These are phyloP conservation scores for Huntiella omanensis DNA, from an alignment of 2,329 filamentous ascomycete genomes.

Conservation along the genomic window DNA sequence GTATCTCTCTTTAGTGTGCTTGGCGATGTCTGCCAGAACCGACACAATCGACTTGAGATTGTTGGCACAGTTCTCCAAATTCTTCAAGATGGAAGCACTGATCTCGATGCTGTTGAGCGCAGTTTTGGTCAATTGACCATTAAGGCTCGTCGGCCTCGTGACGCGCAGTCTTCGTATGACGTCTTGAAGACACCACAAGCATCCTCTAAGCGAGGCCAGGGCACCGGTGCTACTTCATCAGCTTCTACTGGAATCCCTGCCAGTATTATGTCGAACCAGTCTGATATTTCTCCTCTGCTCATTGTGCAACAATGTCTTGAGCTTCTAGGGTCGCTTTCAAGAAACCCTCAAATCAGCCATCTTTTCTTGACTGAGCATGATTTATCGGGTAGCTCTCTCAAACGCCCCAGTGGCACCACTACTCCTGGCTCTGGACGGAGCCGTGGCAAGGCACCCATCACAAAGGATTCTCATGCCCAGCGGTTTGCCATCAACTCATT, in stretches of 20 bases:
- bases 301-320: conserved; percentile 91
- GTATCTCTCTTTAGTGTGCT: conserved; percentile 72
- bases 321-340: conserved; percentile 66
- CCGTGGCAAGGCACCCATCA: conserved; percentile 30
- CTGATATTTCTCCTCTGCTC: conserved; percentile 81
- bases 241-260: conserved; percentile 16
- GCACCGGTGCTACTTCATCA: conserved; percentile 25
- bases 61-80: conserved; percentile 85
- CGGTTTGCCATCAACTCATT: conserved; percentile 88
- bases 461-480: conserved; percentile 63
- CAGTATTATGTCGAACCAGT: conserved; percentile 28
- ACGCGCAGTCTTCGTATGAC: conserved; percentile 36
- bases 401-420: conserved; percentile 47
- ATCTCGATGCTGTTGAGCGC: conserved; percentile 82
- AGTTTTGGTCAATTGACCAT: conserved; percentile 88
- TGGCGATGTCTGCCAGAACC: conserved; percentile 82
- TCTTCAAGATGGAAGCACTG: conserved; percentile 83
- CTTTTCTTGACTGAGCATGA: conserved; percentile 95
- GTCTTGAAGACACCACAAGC: conserved; percentile 61
- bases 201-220: conserved; percentile 50
- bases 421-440: conserved; percentile 22
- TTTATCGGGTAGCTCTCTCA: conserved; percentile 50
- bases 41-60: conserved; percentile 87
- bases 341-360: conserved; percentile 71
- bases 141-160: conserved; percentile 62